Evolutionary conservation across 2,329 filamentous ascomycete species (phyloP).

Genomic region (Tolypocladium cylindrosporum): DNA sequence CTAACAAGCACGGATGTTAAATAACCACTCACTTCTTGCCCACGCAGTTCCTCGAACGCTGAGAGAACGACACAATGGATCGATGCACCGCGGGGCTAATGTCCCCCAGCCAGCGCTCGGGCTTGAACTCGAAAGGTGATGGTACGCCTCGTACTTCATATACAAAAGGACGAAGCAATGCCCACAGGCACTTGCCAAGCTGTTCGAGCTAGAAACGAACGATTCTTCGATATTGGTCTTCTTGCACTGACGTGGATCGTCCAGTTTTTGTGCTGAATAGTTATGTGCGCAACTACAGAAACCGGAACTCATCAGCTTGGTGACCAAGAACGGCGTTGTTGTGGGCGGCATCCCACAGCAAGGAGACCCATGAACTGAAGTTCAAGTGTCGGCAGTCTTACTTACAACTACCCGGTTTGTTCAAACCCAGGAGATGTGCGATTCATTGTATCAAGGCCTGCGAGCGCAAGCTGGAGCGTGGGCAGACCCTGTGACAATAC

Average conservation of each 20-base stretch:
- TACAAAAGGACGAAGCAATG: background rate
- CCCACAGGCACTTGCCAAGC: background rate
- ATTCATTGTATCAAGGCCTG: background rate
- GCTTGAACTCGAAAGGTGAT: background rate
- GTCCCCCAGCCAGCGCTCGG: background rate
- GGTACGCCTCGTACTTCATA: background rate
- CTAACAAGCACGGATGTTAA: too few relatives aligned
- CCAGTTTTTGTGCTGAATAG: background rate
- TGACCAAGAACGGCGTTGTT: background rate
- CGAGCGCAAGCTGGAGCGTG: too few relatives aligned
- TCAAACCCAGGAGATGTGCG: background rate
- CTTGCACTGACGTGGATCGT: background rate
- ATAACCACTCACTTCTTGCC: background rate
- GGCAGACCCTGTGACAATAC: too few relatives aligned
- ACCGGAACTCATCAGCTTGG: background rate
- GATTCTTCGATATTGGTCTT: background rate
- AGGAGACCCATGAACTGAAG: background rate
- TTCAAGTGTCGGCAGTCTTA: background rate
- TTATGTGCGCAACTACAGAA: background rate
- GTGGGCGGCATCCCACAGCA: background rate
- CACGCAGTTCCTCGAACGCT: background rate
- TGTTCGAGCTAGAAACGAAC: background rate
- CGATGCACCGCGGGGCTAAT: background rate
- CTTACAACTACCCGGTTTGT: background rate
- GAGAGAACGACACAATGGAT: background rate